Evolutionary conservation across 2,329 filamentous ascomycete genomes (phyloP).

Genomic region (Zasmidium cellare): DNA sequence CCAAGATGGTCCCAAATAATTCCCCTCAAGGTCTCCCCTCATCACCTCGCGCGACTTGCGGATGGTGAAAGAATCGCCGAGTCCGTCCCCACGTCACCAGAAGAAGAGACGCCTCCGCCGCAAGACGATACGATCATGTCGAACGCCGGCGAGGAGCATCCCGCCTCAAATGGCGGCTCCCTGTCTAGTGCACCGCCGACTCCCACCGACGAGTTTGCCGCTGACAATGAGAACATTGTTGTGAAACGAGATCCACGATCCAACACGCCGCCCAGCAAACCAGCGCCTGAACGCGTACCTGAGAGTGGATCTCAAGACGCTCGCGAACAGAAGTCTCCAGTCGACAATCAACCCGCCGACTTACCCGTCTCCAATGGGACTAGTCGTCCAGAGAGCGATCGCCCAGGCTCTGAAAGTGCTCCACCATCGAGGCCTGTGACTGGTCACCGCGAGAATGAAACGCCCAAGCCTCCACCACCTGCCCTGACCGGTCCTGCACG

Average conservation of each 20-base stretch:
- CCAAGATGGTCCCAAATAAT: neutral
- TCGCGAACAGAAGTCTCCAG: neutral
- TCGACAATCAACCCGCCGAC: neutral
- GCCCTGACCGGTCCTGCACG: neutral
- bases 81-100: neutral
- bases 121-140: neutral
- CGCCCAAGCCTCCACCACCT: neutral
- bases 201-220: neutral
- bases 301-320: neutral
- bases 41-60: neutral
- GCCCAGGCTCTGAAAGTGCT: neutral
- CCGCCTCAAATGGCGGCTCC: neutral
- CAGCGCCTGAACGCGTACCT: neutral
- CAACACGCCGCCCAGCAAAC: neutral
- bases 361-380: neutral
- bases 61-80: neutral
- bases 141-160: neutral
- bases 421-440: neutral
- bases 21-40: neutral
- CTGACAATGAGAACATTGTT: neutral
- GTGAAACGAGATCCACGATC: neutral
- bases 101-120: neutral
- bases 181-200: neutral
- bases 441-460: neutral
- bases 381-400: neutral